Conservation (phyloP, 345 rosid species). For the Corchorus olitorius region DNA sequence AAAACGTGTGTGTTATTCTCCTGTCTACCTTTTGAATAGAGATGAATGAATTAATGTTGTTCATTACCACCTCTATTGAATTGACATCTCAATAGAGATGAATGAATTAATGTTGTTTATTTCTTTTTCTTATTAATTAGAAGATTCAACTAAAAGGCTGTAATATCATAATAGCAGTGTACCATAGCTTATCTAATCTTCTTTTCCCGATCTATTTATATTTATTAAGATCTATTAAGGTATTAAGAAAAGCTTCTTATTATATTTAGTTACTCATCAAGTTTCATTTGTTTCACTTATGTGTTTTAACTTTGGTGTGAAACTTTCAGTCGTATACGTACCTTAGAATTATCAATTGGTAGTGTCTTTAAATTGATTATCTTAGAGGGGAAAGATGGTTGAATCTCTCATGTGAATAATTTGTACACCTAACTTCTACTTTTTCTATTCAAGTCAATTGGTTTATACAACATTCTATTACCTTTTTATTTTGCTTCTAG, state of each 20-base stretch:
- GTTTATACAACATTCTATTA: not conserved
- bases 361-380: not conserved
- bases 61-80: too few species aligned
- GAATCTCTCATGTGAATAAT: not conserved
- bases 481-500: not conserved
- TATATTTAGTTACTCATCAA: not conserved
- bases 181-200: not conserved
- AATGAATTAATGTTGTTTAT: not conserved
- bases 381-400: not conserved
- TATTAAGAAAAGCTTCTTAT: not conserved
- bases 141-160: not conserved
- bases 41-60: not conserved
- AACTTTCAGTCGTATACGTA: not conserved
- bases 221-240: not conserved
- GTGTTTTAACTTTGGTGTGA: not conserved
- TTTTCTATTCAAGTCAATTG: not conserved
- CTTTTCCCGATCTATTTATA: not conserved
- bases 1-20: not conserved
- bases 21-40: conserved; percentile 6
- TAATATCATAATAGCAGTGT: not conserved
- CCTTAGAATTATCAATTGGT: not conserved
- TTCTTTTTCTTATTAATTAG: not conserved
- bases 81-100: not conserved
- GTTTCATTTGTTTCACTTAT: not conserved
- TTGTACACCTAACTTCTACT: not conserved